phyloP scores from a whole-genome alignment of 108 stramenopile species.

The Aurantiochytrium sp. region DNA sequence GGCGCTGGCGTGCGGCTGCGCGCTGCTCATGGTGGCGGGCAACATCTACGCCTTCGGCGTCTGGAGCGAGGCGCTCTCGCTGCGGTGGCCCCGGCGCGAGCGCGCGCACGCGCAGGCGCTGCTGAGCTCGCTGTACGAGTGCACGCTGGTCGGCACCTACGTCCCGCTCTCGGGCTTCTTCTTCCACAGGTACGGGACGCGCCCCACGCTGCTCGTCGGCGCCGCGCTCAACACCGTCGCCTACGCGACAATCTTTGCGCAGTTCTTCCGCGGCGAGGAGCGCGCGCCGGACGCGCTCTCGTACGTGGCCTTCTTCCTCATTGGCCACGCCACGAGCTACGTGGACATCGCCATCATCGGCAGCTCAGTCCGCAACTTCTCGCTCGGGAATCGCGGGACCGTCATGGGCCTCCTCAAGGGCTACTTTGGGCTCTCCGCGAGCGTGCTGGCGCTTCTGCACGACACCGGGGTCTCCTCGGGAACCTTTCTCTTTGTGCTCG shows the following conservation, averaged over 20 bases:
- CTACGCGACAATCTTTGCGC: not conserved
- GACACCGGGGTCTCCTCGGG: not conserved
- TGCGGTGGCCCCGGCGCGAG: not conserved
- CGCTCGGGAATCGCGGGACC: not conserved
- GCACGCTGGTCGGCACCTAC: slow-evolving; percentile 17
- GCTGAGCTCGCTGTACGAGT: slow-evolving; percentile 3
- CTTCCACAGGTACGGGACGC: not conserved
- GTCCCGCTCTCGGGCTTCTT: not conserved
- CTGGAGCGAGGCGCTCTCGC: slow-evolving; percentile 11
- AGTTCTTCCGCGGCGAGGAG: not conserved
- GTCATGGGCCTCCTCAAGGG: slow-evolving; percentile 31
- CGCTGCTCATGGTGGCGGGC: not conserved
- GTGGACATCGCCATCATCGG: not conserved
- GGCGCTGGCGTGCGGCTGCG: not conserved
- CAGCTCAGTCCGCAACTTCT: not conserved
- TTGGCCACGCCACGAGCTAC: slow-evolving; percentile 22
- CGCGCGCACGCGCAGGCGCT: not conserved
- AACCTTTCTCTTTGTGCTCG: not conserved
- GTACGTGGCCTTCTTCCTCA: not conserved
- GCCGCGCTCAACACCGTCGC: not conserved
- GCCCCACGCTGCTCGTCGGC: not conserved
- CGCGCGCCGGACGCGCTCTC: not conserved
- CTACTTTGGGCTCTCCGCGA: slow-evolving; percentile 3
- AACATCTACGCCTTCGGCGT: slow-evolving; percentile 25
- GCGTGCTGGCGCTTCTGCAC: not conserved